Evolutionary conservation across 2,329 filamentous ascomycete species (phyloP).

Genomic region (Pseudogymnoascus sp.): DNA sequence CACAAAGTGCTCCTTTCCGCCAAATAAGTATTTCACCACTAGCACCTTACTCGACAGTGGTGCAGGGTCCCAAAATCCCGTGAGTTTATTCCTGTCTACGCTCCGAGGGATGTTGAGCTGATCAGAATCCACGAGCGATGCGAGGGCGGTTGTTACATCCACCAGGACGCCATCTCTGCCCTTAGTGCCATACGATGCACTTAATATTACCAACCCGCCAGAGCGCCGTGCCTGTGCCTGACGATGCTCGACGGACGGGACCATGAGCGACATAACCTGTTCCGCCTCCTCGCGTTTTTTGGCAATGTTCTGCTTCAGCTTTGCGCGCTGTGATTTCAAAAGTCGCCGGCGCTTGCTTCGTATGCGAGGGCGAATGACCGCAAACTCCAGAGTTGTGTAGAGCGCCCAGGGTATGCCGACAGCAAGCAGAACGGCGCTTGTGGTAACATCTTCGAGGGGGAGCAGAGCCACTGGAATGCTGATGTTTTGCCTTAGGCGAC

Average conservation of each 20-base stretch:
- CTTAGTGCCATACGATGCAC: slow-evolving; percentile 31
- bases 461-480: slow-evolving; percentile 32
- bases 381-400: slow-evolving; percentile 34
- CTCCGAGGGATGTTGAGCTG: slow-evolving; percentile 31
- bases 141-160: slow-evolving; percentile 36
- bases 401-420: slow-evolving; percentile 31
- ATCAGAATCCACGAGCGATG: slow-evolving; percentile 33
- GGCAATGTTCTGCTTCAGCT: slow-evolving; percentile 29
- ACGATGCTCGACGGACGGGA: slow-evolving; percentile 30
- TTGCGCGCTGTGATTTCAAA: slow-evolving; percentile 29
- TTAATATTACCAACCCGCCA: slow-evolving; percentile 31
- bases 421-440: slow-evolving; percentile 28
- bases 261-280: slow-evolving; percentile 33
- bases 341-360: slow-evolving; percentile 28
- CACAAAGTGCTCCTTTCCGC: slow-evolving; percentile 30
- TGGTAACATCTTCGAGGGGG: slow-evolving; percentile 27
- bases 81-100: slow-evolving; percentile 32
- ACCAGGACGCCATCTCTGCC: slow-evolving; percentile 19
- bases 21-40: slow-evolving; percentile 34
- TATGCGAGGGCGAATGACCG: slow-evolving; percentile 31
- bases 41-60: slow-evolving; percentile 32
- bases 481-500: slow-evolving; percentile 32
- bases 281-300: slow-evolving; percentile 30
- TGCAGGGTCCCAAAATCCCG: slow-evolving; percentile 36
- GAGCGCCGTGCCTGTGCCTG: slow-evolving; percentile 29